Evolutionary conservation across 2,329 filamentous ascomycete genomes (phyloP).

Genomic region (Fusarium ambrosium): DNA sequence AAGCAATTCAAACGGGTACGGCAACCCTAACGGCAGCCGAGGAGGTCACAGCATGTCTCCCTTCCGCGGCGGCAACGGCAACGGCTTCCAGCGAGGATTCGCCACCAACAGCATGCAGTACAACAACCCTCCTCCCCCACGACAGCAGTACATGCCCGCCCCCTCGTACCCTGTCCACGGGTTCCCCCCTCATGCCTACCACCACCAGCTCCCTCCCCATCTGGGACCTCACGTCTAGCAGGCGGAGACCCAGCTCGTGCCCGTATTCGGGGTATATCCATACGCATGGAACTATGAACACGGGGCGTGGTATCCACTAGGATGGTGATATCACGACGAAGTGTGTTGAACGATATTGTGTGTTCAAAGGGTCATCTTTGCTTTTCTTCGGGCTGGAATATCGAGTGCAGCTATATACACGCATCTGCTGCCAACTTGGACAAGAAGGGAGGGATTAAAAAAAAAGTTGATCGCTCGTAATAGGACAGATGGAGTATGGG

Average conservation of each 20-base stretch:
- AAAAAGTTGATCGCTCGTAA: not conserved
- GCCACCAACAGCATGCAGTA: not conserved
- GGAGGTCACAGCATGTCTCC: conserved; percentile 15
- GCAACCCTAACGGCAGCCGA: not conserved
- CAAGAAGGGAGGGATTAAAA: not conserved
- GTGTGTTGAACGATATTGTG: not conserved
- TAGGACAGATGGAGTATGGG: not conserved
- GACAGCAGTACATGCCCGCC: conserved; percentile 25
- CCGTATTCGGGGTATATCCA: not conserved
- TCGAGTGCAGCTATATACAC: not conserved
- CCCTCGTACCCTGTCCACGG: conserved; percentile 8
- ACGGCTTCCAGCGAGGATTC: conserved; percentile 19
- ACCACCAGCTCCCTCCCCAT: conserved; percentile 31
- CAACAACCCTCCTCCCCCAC: conserved; percentile 10
- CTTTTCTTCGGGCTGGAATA: not conserved
- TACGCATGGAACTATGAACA: not conserved
- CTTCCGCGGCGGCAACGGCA: conserved; percentile 11
- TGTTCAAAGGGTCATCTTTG: not conserved
- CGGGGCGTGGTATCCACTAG: not conserved
- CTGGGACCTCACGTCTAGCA: conserved; percentile 28
- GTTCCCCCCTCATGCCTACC: conserved; percentile 22
- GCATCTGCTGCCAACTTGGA: conserved; percentile 1
- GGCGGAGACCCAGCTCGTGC: not conserved
- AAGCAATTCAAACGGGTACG: conserved; percentile 25
- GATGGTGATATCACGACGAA: not conserved